Conservation (phyloP, 805 yeast genomes). For the Candida khao-thaluensis region DNA sequence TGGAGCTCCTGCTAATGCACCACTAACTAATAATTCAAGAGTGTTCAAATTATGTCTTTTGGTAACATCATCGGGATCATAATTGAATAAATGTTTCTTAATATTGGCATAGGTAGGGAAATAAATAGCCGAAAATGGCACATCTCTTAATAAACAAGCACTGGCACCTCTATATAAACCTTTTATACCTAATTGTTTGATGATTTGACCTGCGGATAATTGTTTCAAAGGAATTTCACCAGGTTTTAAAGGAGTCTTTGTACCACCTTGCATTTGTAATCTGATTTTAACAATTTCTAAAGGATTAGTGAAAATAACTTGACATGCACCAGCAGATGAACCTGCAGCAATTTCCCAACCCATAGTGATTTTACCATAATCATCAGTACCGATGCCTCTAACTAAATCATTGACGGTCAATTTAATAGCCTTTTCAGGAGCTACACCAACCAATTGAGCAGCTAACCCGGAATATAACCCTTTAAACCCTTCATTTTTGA, state of each 20-base stretch:
- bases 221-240: slow-evolving; percentile 43
- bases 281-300: slow-evolving; percentile 93
- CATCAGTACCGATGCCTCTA: slow-evolving; percentile 63
- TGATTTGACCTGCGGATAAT: slow-evolving; percentile 65
- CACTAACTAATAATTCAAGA: slow-evolving; percentile 81
- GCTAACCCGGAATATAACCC: slow-evolving; percentile 92
- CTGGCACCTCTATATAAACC: slow-evolving; percentile 91
- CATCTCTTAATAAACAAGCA: slow-evolving; percentile 92
- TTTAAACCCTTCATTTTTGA: slow-evolving; percentile 71
- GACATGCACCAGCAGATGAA: slow-evolving; percentile 94
- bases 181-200: slow-evolving; percentile 71
- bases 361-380: slow-evolving; percentile 40
- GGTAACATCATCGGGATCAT: slow-evolving; percentile 68
- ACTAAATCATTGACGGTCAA: slow-evolving; percentile 89
- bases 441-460: slow-evolving; percentile 95
- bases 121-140: slow-evolving; percentile 94
- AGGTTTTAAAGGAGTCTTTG: slow-evolving; percentile 35
- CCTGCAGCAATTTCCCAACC: slow-evolving; percentile 83
- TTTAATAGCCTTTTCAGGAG: slow-evolving; percentile 97
- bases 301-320: slow-evolving; percentile 94
- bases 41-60: slow-evolving; percentile 63
- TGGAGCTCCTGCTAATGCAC: slow-evolving; percentile 97
- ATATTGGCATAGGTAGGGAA: slow-evolving; percentile 96
- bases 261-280: slow-evolving; percentile 86
- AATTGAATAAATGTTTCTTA: slow-evolving; percentile 76